phyloP scores from a whole-genome alignment of 345 rosid genomes.

The Eutrema heterophyllum region DNA sequence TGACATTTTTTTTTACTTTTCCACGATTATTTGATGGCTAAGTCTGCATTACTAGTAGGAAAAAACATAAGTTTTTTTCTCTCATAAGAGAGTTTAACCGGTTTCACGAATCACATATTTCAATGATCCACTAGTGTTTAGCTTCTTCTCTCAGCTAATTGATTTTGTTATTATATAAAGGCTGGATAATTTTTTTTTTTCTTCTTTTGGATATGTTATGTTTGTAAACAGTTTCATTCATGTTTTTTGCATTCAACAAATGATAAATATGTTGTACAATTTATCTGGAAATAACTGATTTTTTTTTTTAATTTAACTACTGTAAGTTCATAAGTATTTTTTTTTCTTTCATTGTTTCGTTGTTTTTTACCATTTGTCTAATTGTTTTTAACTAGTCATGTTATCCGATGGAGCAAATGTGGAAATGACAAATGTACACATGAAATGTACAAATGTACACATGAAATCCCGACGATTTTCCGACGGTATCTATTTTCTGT shows the following conservation, averaged over 20 bases:
- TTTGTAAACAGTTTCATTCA: no score
- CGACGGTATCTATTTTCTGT: no score
- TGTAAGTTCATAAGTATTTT: background rate
- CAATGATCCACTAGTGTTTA: background rate
- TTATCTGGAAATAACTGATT: background rate
- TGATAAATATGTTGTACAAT: background rate
- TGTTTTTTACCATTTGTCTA: background rate
- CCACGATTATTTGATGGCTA: background rate
- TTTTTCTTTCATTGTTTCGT: background rate
- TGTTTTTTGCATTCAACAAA: background rate
- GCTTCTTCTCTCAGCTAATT: background rate
- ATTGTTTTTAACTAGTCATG: background rate
- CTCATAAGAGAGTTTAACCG: background rate
- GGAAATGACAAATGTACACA: no score
- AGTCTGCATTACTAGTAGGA: background rate
- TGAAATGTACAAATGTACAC: no score
- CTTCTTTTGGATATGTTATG: no score
- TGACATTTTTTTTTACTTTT: background rate
- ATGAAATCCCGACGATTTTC: no score
- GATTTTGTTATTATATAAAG: background rate
- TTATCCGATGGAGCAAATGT: no score
- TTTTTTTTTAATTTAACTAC: background rate
- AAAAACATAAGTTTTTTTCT: background rate
- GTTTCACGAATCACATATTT: background rate
- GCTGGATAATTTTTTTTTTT: no score